phyloP scores from a whole-genome alignment of 2,329 filamentous ascomycete genomes.

The Sclerotinia glacialis region DNA sequence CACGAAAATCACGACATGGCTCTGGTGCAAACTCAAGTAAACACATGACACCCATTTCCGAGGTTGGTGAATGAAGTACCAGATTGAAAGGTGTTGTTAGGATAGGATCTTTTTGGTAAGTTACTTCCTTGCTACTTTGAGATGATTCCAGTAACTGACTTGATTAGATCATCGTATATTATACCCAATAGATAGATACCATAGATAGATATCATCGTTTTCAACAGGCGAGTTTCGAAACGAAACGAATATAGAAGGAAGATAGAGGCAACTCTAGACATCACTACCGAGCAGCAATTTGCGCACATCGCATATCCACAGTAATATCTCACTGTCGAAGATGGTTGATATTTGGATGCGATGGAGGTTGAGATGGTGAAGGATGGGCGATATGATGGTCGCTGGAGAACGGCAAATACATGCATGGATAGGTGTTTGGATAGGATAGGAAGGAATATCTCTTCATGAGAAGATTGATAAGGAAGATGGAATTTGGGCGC shows the following conservation, averaged over 20 bases:
- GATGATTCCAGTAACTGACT: background rate
- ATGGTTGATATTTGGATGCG: background rate
- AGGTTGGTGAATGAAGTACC: constrained; percentile 45
- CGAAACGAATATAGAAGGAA: background rate
- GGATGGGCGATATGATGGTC: background rate
- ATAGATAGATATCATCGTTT: constrained; percentile 12
- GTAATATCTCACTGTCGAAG: background rate
- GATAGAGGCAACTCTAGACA: background rate
- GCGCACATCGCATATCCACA: background rate
- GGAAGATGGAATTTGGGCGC: background rate
- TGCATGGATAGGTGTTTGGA: background rate
- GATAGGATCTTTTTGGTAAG: constrained; percentile 11
- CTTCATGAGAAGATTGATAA: constrained; percentile 12
- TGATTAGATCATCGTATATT: constrained; percentile 4
- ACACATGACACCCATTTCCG: constrained; percentile 57
- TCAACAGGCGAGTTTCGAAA: constrained; percentile 13
- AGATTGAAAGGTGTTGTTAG: background rate
- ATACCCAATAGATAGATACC: constrained; percentile 15
- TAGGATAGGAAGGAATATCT: background rate
- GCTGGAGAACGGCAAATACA: background rate
- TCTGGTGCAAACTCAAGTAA: constrained; percentile 43
- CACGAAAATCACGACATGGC: constrained; percentile 36
- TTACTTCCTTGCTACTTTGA: background rate
- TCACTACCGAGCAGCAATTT: background rate
- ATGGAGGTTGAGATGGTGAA: background rate